Evolutionary conservation across 441 rosid species (phyloP).

Genomic region (Aleurites moluccanus): DNA sequence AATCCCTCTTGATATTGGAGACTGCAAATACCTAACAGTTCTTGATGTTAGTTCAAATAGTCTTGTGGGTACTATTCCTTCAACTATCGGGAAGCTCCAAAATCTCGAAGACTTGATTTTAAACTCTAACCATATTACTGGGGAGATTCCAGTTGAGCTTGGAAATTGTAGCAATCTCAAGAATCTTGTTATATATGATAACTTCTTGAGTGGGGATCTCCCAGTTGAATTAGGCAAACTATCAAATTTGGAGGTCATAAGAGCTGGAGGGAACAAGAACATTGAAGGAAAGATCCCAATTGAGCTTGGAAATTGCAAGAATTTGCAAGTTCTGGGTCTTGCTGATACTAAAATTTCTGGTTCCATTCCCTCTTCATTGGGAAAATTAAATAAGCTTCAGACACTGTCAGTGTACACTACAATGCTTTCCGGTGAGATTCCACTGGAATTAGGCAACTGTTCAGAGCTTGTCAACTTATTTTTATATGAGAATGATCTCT

Average conservation of each 20-base stretch:
- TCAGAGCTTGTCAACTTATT: slow-evolving; percentile 79
- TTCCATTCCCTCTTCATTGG: slow-evolving; percentile 64
- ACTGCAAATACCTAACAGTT: slow-evolving; percentile 39
- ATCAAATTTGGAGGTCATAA: slow-evolving; percentile 51
- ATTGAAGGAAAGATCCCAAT: slow-evolving; percentile 69
- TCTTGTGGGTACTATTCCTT: slow-evolving; percentile 64
- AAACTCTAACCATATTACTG: slow-evolving; percentile 80
- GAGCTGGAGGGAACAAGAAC: slow-evolving; percentile 91
- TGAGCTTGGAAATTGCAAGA: slow-evolving; percentile 72
- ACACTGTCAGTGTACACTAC: slow-evolving; percentile 76
- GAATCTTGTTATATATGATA: slow-evolving; percentile 62
- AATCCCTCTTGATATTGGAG: slow-evolving; percentile 57
- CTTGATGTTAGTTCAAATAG: slow-evolving; percentile 68
- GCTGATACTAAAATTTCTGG: slow-evolving; percentile 85
- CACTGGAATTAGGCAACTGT: slow-evolving; percentile 80
- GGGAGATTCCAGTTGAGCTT: slow-evolving; percentile 71
- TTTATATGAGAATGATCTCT: slow-evolving; percentile 77
- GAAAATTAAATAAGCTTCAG: slow-evolving; percentile 70
- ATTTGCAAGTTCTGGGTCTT: slow-evolving; percentile 70
- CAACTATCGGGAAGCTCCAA: slow-evolving; percentile 53
- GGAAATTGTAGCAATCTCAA: slow-evolving; percentile 46
- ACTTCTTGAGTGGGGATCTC: slow-evolving; percentile 55
- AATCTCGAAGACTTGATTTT: slow-evolving; percentile 59
- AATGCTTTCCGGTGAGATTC: slow-evolving; percentile 80
- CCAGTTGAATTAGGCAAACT: slow-evolving; percentile 73